Evolutionary conservation across 495 filamentous ascomycete species (phyloP), one percentile per base, ranked within the genome.

Genomic region (Stereocaulon alpinum): DNA sequence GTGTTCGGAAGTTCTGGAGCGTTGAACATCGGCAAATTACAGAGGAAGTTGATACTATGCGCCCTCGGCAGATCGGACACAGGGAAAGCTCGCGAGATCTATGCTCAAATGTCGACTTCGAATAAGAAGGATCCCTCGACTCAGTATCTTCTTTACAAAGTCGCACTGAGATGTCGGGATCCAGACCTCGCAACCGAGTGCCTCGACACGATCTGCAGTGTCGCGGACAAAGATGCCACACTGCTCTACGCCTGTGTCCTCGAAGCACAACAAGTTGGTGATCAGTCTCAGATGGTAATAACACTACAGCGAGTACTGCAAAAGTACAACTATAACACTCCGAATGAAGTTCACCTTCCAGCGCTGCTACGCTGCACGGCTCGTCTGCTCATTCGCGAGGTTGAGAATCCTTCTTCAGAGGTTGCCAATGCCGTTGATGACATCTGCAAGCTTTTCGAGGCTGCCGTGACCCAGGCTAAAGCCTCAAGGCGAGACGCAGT

Each of bases 191-290:
- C 83, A 55, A 66, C 71, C 37, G 69, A 78, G 40, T 84, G 81
- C 55, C 77, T 89, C 29, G 68, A 81, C 42, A 66, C 63, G 1
- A 71, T 92, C 30, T 75, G 69, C 41, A 67, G 73, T 43, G 60
- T 70, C 27, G 71, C 75, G 0, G 67, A 74, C 6, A 76, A 81
- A 45, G 76, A 84, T 56, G 73, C 78, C 9, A 75, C 70, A 27
- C 80, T 86, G 56, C 75, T 95, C 7, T 86, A 87, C 54, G 86
- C 88, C 0, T 93, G 89, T 63, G 83, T 85, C 58, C 70, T 86
- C 3, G 88, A 92, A 64, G 86, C 89, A 4, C 82, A 91, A 43
- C 74, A 83, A 63, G 68, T 71, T 1, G 83, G 85, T 3, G 79
- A 88, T 61, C 82, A 78, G 30, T 59, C 63, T 9, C 75, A 82